phyloP scores from a whole-genome alignment of 2,329 filamentous ascomycete genomes.

The Microascus cirrosus region DNA sequence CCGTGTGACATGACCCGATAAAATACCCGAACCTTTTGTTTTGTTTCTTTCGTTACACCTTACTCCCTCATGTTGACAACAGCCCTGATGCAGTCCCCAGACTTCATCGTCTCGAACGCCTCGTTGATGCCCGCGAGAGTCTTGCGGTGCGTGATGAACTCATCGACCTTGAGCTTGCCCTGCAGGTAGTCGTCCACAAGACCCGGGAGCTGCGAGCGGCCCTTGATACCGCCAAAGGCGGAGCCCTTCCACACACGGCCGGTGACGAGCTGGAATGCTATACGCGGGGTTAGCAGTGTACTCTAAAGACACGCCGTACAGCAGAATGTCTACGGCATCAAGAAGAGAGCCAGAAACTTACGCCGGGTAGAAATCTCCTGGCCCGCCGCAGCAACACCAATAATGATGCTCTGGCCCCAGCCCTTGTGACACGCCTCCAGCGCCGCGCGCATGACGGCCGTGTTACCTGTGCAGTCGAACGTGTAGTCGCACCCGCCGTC shows the following conservation, averaged over 20 bases:
- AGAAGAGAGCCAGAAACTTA: constrained; percentile 39
- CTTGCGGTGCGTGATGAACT: constrained; percentile 97
- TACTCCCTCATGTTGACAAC: constrained; percentile 58
- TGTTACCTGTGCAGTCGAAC: constrained; percentile 97
- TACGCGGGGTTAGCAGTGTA: constrained; percentile 10
- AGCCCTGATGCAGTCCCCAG: constrained; percentile 91
- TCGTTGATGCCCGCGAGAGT: constrained; percentile 72
- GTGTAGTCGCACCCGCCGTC: constrained; percentile 98
- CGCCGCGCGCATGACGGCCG: constrained; percentile 87
- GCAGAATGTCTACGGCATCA: background rate
- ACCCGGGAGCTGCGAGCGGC: constrained; percentile 77
- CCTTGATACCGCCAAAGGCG: constrained; percentile 97
- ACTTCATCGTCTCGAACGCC: constrained; percentile 90
- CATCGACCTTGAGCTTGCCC: constrained; percentile 90
- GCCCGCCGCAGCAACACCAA: constrained; percentile 90
- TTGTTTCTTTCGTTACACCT: background rate
- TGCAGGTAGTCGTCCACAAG: constrained; percentile 84
- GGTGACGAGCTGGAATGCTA: constrained; percentile 96
- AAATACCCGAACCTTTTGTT: background rate
- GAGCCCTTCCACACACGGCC: constrained; percentile 97
- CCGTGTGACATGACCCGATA: background rate
- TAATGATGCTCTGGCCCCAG: constrained; percentile 96
- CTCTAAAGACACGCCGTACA: background rate
- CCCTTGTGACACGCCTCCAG: constrained; percentile 99
- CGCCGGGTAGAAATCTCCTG: constrained; percentile 91